Base-by-base conservation (phyloP, 2,329 filamentous ascomycete genomes). In the Pyricularia pennisetigena region DNA sequence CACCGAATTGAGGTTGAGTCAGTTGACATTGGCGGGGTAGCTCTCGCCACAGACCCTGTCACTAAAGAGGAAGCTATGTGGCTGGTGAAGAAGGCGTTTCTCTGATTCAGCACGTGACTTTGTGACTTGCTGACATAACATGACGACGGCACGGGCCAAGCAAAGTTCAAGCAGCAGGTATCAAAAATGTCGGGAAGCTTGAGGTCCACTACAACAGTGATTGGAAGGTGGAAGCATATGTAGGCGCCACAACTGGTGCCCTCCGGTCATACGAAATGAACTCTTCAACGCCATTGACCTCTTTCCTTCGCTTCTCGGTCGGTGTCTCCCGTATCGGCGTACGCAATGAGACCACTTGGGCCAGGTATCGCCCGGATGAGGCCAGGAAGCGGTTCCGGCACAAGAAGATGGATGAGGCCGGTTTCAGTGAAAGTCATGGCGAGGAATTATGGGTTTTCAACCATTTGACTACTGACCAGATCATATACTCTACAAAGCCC, bases 381-480 rank as follows among this genome's bases (percentile, higher is more conserved):
- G 57, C 57, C 0, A 61, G 57, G 57, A 61, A 61, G 23, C 57
- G 57, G 24, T 61, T 61, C 57, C 57, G 57, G 2, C 57, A 61
- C 23, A 73, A 70, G 68, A 69, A 71, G 69, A 72, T 70, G 20
- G 68, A 75, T 32, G 67, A 72, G 70, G 70, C 74, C 41, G 70
- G 70, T 57, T 76, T 75, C 70, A 66, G 68, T 23, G 74, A 78
- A 59, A 79, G 79, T 69, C 84, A 86, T 69, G 85, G 85, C 73
- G 84, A 87, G 78, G 80, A 82, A 73, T 85, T 88, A 73, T 88
- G 81, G 81, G 76, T 87, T 67, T 86, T 82, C 73, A 77, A 78
- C 72, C 81, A 88, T 75, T 77, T 85, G 68, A 74, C 79, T 68
- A 77, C 80, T 20, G 80, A 85, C 64, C 79, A 85, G 74, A 79